Evolutionary conservation across 2,329 filamentous ascomycete genomes (phyloP), one percentile per base, ranked within the genome.

Genomic region (Aspergillus caelatus): DNA sequence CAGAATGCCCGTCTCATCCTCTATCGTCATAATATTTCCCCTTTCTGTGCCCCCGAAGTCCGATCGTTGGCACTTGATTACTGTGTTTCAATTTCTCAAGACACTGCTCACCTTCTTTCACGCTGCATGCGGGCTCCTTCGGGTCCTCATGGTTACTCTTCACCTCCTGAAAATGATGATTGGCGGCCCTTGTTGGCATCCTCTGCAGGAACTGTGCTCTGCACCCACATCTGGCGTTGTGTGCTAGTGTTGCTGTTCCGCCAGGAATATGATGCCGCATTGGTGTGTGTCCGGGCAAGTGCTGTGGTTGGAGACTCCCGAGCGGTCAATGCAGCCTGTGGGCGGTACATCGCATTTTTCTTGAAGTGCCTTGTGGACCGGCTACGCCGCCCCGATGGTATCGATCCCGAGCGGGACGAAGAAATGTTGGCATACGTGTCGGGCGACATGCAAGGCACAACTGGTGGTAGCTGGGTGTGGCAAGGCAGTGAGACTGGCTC

Each of bases 401-500:
- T 71, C 3, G 76, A 76, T 34, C 72, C 86, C 2, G 85, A 88
- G 53, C 82, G 84, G 3, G 94, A 99, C 71, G 94, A 98, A 74
- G 94, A 97, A 75, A 85, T 98, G 69, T 81, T 98, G 32, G 92
- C 89, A 0, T 97, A 97, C 71, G 88, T 91, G 1, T 94, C 91
- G 34, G 91, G 90, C 0, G 95, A 98, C 78, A 83, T 96, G 71
- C 94, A 98, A 78, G 91, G 90, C 1, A 88, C 86, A n/a, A 83
- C 85, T 0, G 90, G 93, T 58, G 87, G 87, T 41, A 89, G 89
- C 14, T 98, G 94, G 94, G 86, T 94, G 4, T 97, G 94, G 94
- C 80, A 86, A 71, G 84, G 86, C 34, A 84, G 84, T 41, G 89
- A 90, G 70, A 82, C 75, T 3, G 79, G 76, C 11, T 77, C 75